Conservation (phyloP, 805 yeast genomes). For the Kregervanrija pseudodelftensis region DNA sequence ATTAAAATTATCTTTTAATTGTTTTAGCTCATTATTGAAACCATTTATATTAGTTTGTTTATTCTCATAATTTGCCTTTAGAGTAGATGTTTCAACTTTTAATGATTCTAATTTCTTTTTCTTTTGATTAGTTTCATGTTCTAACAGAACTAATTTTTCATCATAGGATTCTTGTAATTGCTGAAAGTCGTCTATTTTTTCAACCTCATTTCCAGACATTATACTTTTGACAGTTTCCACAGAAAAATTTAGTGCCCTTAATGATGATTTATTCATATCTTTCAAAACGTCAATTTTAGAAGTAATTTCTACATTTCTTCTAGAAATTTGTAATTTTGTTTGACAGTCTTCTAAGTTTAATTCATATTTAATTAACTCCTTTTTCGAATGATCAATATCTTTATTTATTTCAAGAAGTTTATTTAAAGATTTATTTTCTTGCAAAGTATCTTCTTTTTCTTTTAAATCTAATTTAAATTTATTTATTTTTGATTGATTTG, state of each 20-base stretch:
- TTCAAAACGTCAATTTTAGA: conserved; percentile 39
- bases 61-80: conserved; percentile 3
- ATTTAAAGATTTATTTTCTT: conserved; percentile 22
- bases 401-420: conserved; percentile 24
- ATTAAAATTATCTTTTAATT: neutral
- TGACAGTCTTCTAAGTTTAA: conserved; percentile 45
- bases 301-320: conserved; percentile 50
- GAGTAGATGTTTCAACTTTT: conserved; percentile 7
- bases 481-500: conserved; percentile 41
- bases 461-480: conserved; percentile 37
- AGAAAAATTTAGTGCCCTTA: conserved; percentile 13
- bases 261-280: conserved; percentile 10
- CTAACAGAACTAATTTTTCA: conserved; percentile 2
- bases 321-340: conserved; percentile 42
- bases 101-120: conserved; percentile 7
- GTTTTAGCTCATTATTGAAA: conserved; percentile 9
- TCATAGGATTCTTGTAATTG: conserved; percentile 4
- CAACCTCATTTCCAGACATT: neutral
- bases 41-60: neutral
- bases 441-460: conserved; percentile 30
- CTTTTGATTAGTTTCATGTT: conserved; percentile 7
- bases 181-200: conserved; percentile 7
- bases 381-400: conserved; percentile 33
- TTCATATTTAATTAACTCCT: conserved; percentile 31
- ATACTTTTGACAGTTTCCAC: conserved; percentile 4